phyloP scores from a whole-genome alignment of 2,329 filamentous ascomycete genomes.

The Neopestalotiopsis rosae region DNA sequence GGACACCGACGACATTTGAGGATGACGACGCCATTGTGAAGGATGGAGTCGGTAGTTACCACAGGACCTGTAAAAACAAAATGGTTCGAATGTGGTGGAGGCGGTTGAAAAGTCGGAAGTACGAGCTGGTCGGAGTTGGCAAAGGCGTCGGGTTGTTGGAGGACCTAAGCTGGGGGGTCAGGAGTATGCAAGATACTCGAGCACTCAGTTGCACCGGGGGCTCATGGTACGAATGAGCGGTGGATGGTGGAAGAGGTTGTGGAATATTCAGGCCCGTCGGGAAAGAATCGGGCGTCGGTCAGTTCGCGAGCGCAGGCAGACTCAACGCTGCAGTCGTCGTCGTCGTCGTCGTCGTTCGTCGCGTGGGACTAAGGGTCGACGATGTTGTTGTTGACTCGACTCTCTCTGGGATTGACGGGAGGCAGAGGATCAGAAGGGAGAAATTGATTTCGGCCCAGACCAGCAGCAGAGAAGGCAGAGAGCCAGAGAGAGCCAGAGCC shows the following conservation, averaged over 20 bases:
- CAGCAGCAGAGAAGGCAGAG: background rate
- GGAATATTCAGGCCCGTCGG: background rate
- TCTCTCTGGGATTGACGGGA: constrained; percentile 1
- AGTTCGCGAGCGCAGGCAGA: background rate
- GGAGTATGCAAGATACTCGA: constrained; percentile 8
- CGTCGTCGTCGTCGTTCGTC: background rate
- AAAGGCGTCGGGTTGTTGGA: constrained; percentile 13
- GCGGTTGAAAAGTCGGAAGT: constrained; percentile 3
- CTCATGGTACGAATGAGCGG: constrained; percentile 3
- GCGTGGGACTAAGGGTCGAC: constrained; percentile 2
- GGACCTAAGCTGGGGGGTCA: background rate
- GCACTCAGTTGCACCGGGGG: constrained; percentile 1
- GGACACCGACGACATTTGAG: constrained; percentile 97
- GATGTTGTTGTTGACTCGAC: constrained; percentile 12
- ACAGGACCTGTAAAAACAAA: background rate
- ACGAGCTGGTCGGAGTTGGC: constrained; percentile 18
- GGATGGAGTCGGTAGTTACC: constrained; percentile 9
- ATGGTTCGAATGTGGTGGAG: background rate
- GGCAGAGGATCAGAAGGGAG: constrained; percentile 7
- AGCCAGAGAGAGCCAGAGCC: background rate
- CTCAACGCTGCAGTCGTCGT: background rate
- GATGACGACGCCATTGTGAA: constrained; percentile 80
- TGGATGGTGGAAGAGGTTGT: background rate
- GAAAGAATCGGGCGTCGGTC: background rate
- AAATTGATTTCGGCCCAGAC: constrained; percentile 14